Base-by-base conservation (phyloP, 2,329 filamentous ascomycete species). In the Davidsoniella virescens region DNA sequence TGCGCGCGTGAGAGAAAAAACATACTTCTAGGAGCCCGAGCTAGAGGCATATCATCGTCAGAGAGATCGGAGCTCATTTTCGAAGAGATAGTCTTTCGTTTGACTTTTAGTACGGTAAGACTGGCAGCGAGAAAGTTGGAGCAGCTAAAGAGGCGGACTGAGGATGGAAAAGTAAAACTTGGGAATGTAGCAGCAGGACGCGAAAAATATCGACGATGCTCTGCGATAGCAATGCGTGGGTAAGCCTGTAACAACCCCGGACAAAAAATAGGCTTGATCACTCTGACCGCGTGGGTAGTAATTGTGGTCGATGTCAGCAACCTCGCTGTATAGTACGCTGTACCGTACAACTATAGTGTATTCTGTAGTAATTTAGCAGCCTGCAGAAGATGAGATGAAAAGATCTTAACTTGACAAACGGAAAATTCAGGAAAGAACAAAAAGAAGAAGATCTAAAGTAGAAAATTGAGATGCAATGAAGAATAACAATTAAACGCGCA, bases 41-140 rank as follows among this genome's bases (percentile, higher is more conserved):
- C 75, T 58, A 94, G 75, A 65, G 87, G 87, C 68, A 75, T 75
- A 64, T 93, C 86, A 62, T 93, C 87, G 60, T 90, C 86, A 26
- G 86, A 92, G 25, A 53, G 51, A 50, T 51, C 54, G 18, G 54
- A 56, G 40, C 54, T 56, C 54, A 56, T 56, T 51, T 54, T 56
- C 54, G 58, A 56, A 57, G 52, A 17, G 17, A 18, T 40, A 41
- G 29, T 33, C 29, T 33, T 9, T 33, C 29, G 29, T 9, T 33
- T 33, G 29, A 12, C 29, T 33, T 33, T 33, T 9, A 10, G 2
- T 1, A 33, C n/a, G 43, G 12, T 12, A 10, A 26, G 25, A 5
- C 26, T 45, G 20, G 20, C 23, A n/a, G n/a, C 18, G 18, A 25
- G 23, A 45, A 25, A 45, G 43, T 49, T 20, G 16, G 17, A 25